Conservation (phyloP, 169 alveolate species). For the Plasmodium falciparum region DNA sequence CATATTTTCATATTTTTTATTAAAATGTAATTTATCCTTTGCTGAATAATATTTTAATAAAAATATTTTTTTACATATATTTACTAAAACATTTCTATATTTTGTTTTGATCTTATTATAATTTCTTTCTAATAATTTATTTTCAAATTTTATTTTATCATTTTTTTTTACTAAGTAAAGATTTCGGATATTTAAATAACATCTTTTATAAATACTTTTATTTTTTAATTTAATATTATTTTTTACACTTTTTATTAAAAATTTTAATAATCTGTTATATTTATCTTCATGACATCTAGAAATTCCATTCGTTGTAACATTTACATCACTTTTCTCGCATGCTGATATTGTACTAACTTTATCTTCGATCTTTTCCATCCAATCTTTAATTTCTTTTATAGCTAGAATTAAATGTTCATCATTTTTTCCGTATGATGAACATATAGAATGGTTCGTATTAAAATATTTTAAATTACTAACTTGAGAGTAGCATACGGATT, state of each 20-base stretch:
- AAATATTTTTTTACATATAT: slow-evolving; percentile 36
- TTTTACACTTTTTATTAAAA: slow-evolving; percentile 42
- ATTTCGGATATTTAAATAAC: slow-evolving; percentile 55
- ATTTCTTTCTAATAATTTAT: slow-evolving; percentile 35
- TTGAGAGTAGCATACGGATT: slow-evolving; percentile 23
- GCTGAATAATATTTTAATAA: slow-evolving; percentile 43
- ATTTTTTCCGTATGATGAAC: slow-evolving; percentile 36
- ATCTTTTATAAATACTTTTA: slow-evolving; percentile 25
- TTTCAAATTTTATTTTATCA: slow-evolving; percentile 58
- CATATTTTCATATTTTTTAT: slow-evolving; percentile 64
- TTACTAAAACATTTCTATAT: slow-evolving; percentile 54
- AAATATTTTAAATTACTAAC: slow-evolving; percentile 29
- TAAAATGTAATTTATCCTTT: slow-evolving; percentile 37
- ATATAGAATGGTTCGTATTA: slow-evolving; percentile 31
- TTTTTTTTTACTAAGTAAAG: slow-evolving; percentile 46
- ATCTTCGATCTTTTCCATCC: slow-evolving; percentile 75
- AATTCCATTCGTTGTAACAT: background rate
- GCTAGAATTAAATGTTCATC: slow-evolving; percentile 49
- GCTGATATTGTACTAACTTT: slow-evolving; percentile 50
- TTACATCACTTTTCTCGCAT: slow-evolving; percentile 32
- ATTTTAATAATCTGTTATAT: slow-evolving; percentile 34
- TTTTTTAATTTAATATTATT: slow-evolving; percentile 44
- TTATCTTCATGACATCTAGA: background rate
- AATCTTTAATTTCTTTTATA: slow-evolving; percentile 54
- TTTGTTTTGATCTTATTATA: slow-evolving; percentile 16